Base-by-base conservation (phyloP, 139 green algal genomes). In the Helicosporidium sp. region DNA sequence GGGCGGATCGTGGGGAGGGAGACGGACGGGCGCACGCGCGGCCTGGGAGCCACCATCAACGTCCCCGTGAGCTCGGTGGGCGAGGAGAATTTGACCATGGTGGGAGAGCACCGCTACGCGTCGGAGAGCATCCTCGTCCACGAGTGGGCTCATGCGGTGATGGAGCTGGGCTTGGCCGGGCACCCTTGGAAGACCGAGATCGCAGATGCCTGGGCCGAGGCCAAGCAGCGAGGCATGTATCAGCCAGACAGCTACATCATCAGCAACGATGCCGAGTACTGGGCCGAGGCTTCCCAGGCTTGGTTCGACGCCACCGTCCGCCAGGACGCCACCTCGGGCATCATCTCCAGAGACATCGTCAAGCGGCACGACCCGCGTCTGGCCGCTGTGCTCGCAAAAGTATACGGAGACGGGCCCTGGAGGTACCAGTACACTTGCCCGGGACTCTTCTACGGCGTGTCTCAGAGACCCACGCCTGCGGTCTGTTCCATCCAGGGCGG, bases 261-360 rank as follows among this genome's bases (percentile, higher is more conserved):
- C 31, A 18, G 10, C 31, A 37, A 37, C 31, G 10, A 10, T 10
- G 31, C 10, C 10, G 31, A 37, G 31, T 37, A 37, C 31, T 37
- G 31, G 31, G 76, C 76, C 16, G 76, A 85, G 54, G 72, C 50
- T 8, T 61, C 54, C 2, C 70, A 83, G 49, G 54, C 65, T 3
- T 83, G 74, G 74, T 83, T 64, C 43, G 52, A 82, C 7, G 73
- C 69, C 20, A 81, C 70, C 3, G 49, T 70, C 16, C 58, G 72
- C 4, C 36, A 23, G n/a, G 77, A 86, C 51, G 73, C 80, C 8
- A 86, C 71, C 42, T 58, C 46, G 31, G 72, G 75, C 6, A 58
- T 81, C 48, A 86, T 70, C 49, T 78, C 69, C 7, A 54, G 77
- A 0, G 55, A 70, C 19, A 56, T 55, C 48, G 41, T 85, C 6